These are phyloP conservation scores for Metschnikowia cerradonensis DNA, from an alignment of 805 yeast species.

Conservation along the genomic window DNA sequence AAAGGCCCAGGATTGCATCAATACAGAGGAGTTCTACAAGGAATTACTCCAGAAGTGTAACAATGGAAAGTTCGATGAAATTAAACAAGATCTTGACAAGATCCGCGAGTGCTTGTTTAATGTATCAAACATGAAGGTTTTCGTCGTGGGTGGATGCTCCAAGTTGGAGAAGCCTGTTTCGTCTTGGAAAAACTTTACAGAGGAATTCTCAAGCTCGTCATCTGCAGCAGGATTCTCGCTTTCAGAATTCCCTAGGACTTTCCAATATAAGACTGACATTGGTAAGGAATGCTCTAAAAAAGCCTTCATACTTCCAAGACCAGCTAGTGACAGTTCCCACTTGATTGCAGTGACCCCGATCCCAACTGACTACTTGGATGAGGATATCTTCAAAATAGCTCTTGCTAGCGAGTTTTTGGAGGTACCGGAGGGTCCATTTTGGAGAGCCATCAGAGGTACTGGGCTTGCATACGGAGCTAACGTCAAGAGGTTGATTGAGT, in stretches of 20 bases:
- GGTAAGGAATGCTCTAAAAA: conserved; percentile 51
- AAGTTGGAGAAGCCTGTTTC: conserved; percentile 53
- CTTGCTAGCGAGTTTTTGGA: conserved; percentile 73
- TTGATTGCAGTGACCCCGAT: conserved; percentile 56
- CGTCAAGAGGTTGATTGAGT: conserved; percentile 54
- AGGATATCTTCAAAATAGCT: conserved; percentile 65
- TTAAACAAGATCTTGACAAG: conserved; percentile 48
- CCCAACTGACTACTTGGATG: conserved; percentile 44
- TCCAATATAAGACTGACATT: conserved; percentile 47
- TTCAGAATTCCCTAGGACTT: conserved; percentile 48
- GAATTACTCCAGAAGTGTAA: conserved; percentile 44
- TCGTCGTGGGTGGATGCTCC: conserved; percentile 66
- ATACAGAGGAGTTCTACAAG: conserved; percentile 55
- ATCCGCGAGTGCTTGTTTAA: conserved; percentile 52
- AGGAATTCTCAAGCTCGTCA: conserved; percentile 13
- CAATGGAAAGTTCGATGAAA: conserved; percentile 46
- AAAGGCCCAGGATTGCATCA: conserved; percentile 61
- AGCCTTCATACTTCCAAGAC: conserved; percentile 65
- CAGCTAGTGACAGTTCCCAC: conserved; percentile 82
- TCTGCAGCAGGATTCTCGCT: conserved; percentile 13
- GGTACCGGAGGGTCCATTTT: conserved; percentile 93
- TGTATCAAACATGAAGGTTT: conserved; percentile 57
- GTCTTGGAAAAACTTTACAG: conserved; percentile 47
- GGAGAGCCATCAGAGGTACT: conserved; percentile 93
- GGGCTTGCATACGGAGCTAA: conserved; percentile 89